Percentiles rank a stretch among this genome's conserved stretches.
These are phyloP conservation scores for Neltuma alba DNA, from an alignment of 306 rosid species.

Conservation along the genomic window DNA sequence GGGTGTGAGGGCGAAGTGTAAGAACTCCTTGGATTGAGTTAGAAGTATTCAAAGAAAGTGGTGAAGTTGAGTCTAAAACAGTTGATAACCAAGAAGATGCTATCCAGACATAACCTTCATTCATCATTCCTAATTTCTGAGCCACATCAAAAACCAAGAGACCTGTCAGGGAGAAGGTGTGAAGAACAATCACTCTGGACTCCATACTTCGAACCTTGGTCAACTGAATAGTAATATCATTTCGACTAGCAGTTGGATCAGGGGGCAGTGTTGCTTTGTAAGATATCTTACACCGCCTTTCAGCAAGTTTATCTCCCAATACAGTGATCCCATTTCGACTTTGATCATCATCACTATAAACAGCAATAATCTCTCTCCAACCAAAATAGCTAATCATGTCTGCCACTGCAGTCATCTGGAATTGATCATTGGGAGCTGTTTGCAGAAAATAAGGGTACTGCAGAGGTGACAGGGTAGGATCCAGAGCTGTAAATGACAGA, in stretches of 20 bases:
- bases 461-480: background rate
- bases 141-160: background rate
- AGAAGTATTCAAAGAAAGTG: background rate
- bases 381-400: background rate
- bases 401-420: background rate
- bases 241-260: background rate
- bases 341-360: background rate
- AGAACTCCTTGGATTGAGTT: background rate
- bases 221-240: background rate
- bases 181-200: conserved; percentile 2
- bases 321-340: background rate
- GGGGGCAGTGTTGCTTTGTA: background rate
- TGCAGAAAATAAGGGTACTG: background rate
- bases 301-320: conserved; percentile 7
- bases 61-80: background rate
- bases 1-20: background rate
- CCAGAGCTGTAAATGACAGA: conserved; percentile 2
- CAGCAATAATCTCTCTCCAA: background rate
- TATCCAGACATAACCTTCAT: background rate
- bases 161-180: background rate
- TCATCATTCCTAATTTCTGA: background rate
- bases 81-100: background rate
- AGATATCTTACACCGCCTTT: background rate
- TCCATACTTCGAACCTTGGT: background rate
- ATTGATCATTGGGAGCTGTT: background rate